These are phyloP conservation scores for Lactarius hatsudake DNA, from an alignment of 768 basidiomycete genomes.

Conservation along the genomic window DNA sequence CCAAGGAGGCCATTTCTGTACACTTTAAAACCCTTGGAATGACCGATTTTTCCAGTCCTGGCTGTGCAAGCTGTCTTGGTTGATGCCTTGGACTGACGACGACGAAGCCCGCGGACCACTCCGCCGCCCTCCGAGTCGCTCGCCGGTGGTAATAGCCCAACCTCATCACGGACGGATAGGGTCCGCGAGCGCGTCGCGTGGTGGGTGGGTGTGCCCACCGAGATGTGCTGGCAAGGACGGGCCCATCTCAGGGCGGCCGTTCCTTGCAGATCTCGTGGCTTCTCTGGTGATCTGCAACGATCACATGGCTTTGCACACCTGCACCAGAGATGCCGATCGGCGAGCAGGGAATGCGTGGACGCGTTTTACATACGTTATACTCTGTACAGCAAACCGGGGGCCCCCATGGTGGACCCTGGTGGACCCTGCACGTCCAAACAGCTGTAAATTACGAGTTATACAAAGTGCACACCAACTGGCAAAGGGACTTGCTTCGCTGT, in stretches of 20 bases:
- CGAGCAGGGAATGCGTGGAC: not conserved
- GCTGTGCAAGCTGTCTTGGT: not conserved
- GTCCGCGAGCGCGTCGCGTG: not conserved
- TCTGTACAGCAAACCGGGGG: not conserved
- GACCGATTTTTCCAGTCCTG: no score
- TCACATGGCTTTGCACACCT: not conserved
- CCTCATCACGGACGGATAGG: not conserved
- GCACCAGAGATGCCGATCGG: no score
- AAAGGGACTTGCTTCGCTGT: not conserved
- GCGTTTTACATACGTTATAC: not conserved
- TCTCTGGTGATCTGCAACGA: not conserved
- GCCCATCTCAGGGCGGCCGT: not conserved
- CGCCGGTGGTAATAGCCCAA: slow-evolving; percentile 1
- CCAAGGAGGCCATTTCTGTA: no score
- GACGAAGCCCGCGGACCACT: not conserved
- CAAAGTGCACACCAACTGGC: not conserved
- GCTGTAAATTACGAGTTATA: not conserved
- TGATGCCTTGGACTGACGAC: not conserved
- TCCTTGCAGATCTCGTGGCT: not conserved
- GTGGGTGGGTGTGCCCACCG: not conserved
- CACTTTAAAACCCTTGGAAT: no score
- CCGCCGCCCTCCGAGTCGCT: not conserved
- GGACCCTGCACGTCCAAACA: not conserved
- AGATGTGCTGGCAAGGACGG: not conserved
- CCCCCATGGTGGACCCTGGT: not conserved